These are phyloP conservation scores for Acer saccharum DNA, from an alignment of 345 rosid species.

Conservation along the genomic window DNA sequence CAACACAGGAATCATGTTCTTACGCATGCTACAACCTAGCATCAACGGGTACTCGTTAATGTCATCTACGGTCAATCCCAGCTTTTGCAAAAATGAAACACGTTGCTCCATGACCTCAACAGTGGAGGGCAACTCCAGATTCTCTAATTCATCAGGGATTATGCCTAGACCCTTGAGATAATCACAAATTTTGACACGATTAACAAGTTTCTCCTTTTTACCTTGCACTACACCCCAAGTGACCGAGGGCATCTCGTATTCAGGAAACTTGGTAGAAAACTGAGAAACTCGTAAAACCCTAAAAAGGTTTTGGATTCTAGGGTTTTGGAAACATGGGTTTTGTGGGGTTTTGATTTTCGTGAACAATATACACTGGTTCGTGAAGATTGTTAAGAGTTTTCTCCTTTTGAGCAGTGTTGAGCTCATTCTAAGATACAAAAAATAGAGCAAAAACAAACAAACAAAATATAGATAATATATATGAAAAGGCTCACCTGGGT, in stretches of 20 bases:
- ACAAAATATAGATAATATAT: neutral
- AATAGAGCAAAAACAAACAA: neutral
- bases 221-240: constrained; percentile 96
- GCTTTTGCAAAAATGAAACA: constrained; percentile 78
- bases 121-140: constrained; percentile 81
- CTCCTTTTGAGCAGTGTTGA: constrained; percentile 31
- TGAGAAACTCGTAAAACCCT: constrained; percentile 25
- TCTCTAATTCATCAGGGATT: constrained; percentile 83
- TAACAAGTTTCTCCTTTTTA: constrained; percentile 78
- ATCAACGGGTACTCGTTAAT: constrained; percentile 81
- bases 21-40: constrained; percentile 84
- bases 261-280: constrained; percentile 76
- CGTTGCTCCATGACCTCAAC: constrained; percentile 90
- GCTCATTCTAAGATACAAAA: constrained; percentile 26
- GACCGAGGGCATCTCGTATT: constrained; percentile 94
- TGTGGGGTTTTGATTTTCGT: constrained; percentile 27
- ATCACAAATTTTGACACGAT: constrained; percentile 90
- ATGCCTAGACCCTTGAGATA: constrained; percentile 79
- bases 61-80: constrained; percentile 79
- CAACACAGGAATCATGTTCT: constrained; percentile 88
- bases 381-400: constrained; percentile 32
- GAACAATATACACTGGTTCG: constrained; percentile 10
- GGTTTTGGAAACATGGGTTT: constrained; percentile 27
- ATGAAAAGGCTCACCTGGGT: neutral
- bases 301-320: constrained; percentile 16